Evolutionary conservation across 176 grass and related monocot genomes (phyloP).

Genomic region (Eragrostis curvula): DNA sequence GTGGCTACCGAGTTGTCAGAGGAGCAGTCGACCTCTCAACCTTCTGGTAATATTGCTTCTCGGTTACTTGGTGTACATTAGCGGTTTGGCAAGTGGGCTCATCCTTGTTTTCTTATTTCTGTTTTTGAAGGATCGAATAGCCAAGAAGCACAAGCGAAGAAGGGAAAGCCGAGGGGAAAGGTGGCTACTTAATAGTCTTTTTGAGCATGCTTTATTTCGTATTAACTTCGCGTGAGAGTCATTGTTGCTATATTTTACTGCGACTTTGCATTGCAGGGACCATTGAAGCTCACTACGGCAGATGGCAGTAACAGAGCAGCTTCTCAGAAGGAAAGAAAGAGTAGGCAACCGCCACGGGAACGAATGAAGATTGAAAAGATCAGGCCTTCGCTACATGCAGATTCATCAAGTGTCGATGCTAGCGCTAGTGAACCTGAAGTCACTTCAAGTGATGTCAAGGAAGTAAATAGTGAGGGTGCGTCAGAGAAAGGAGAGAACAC

Average conservation of each 20-base stretch:
- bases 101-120: conserved; percentile 30
- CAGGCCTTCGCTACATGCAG: conserved; percentile 37
- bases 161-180: conserved; percentile 78
- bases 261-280: conserved; percentile 48
- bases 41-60: conserved; percentile 60
- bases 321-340: conserved; percentile 63
- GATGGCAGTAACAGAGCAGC: conserved; percentile 42
- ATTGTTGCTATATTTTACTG: conserved; percentile 26
- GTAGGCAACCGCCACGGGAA: conserved; percentile 46
- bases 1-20: conserved; percentile 85
- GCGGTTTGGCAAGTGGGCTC: not conserved
- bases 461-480: conserved; percentile 36
- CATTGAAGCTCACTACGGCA: conserved; percentile 58
- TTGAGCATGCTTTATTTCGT: conserved; percentile 29
- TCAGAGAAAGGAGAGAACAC: conserved; percentile 41
- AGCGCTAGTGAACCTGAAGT: conserved; percentile 54
- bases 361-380: conserved; percentile 63
- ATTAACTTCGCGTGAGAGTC: not conserved
- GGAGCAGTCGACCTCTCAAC: conserved; percentile 71
- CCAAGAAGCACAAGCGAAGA: conserved; percentile 70
- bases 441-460: conserved; percentile 43
- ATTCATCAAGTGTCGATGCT: conserved; percentile 49
- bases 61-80: conserved; percentile 28
- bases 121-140: conserved; percentile 55
- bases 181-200: conserved; percentile 43